Percentiles rank a stretch among this genome's conserved stretches.
These are phyloP conservation scores for Zygotorulaspora sp. DNA, from an alignment of 805 yeast genomes.

Conservation along the genomic window DNA sequence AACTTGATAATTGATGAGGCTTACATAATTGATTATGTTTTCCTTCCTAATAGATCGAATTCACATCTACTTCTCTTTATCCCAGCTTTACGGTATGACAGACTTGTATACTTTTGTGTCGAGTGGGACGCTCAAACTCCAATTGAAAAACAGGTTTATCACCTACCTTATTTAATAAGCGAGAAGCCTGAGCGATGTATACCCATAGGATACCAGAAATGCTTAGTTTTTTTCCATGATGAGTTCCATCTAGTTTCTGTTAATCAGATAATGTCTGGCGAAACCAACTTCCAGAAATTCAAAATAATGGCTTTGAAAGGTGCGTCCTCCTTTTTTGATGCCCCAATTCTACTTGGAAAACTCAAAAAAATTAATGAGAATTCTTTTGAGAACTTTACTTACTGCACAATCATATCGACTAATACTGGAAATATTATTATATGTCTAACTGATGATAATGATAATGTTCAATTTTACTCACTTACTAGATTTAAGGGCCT, in stretches of 20 bases:
- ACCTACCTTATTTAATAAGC: slow-evolving; percentile 22
- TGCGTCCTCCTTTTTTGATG: slow-evolving; percentile 21
- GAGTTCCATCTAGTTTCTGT: slow-evolving; percentile 22
- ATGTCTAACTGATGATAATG: slow-evolving; percentile 15
- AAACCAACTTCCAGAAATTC: slow-evolving; percentile 15
- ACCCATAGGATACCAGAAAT: slow-evolving; percentile 20
- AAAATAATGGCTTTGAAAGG: slow-evolving; percentile 15
- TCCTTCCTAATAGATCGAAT: slow-evolving; percentile 15
- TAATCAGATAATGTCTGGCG: slow-evolving; percentile 32
- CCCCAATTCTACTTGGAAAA: slow-evolving; percentile 20
- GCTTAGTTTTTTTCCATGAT: slow-evolving; percentile 15
- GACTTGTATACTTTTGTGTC: slow-evolving; percentile 25
- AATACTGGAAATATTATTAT: slow-evolving; percentile 25
- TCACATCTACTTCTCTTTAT: slow-evolving; percentile 21
- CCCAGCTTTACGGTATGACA: slow-evolving; percentile 16
- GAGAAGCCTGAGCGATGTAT: slow-evolving; percentile 18
- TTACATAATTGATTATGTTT: slow-evolving; percentile 15
- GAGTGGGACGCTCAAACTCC: slow-evolving; percentile 26
- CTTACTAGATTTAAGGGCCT: slow-evolving; percentile 31
- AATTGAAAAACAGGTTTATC: slow-evolving; percentile 26
- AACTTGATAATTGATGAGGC: slow-evolving; percentile 21
- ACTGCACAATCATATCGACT: slow-evolving; percentile 24
- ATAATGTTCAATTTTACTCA: slow-evolving; percentile 16
- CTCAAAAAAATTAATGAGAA: slow-evolving; percentile 9
- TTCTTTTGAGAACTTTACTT: slow-evolving; percentile 8